Base-by-base conservation (phyloP, 805 yeast genomes). In the Suhomyces canberraensis region DNA sequence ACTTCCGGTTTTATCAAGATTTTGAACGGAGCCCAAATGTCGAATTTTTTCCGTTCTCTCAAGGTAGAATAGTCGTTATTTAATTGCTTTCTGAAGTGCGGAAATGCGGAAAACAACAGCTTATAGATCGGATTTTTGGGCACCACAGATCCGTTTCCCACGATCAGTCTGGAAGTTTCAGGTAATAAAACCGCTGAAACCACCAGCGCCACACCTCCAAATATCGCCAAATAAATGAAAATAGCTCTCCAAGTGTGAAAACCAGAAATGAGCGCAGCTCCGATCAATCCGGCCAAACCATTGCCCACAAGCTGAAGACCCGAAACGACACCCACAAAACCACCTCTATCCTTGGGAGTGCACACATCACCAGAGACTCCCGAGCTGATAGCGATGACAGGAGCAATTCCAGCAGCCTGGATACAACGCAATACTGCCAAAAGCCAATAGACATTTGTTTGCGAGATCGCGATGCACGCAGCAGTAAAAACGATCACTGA, bases 361-460 rank as follows among this genome's bases (percentile, higher is more conserved):
- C 90, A 78, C 15, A 82, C 64, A 60, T 88, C 95, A 7, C 90
- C 91, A 39, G 84, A 75, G 1, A 82, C 71, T 0, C 95, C 93
- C 1, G 82, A 70, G 25, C 74, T 71, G 3, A 88, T 71, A 2
- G 95, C 81, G 16, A 87, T 75, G 1, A 86, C 76, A 0, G 95
- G 88, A 0, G 93, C 80, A 4, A 81, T 80, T 11, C 86, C 90
- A 4, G 81, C 71, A 0, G 95, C 89, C 51, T 87, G 90, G n/a
- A 85, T 45, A 56, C 87, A 77, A 42, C 96, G 63, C 21, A 88
- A 59, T 1, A 81, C 74, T 4, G 84, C 58, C 9, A 88, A 61
- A 16, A 78, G 67, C 61, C 84, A 75, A 52, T 78, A 85, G 1
- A 63, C 71, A 16, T 76, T 61, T 2, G 79, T 61, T 19, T 71